A percentile compares a stretch with the other conserved stretches of the same genome.
phyloP scores from a whole-genome alignment of 441 rosid species.

The Rhodomyrtus psidioides region DNA sequence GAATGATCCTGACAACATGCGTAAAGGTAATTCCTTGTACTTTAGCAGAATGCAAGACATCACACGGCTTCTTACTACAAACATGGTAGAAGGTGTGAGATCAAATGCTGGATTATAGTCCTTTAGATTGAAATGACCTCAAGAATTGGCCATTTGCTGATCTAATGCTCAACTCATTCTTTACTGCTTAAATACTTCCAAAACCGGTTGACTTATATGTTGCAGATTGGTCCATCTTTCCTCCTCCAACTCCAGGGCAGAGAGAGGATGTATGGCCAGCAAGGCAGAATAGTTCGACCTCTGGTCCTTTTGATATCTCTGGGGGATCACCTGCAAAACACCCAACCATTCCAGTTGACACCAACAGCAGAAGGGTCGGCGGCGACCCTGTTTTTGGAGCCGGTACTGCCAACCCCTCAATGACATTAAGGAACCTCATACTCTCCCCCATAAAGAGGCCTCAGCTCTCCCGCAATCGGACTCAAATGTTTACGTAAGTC shows the following conservation, averaged over 20 bases:
- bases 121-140: neutral
- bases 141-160: neutral
- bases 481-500: slow-evolving; percentile 70
- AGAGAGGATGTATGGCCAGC: slow-evolving; percentile 86
- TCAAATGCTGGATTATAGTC: neutral
- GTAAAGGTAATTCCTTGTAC: slow-evolving; percentile 48
- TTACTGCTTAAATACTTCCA: slow-evolving; percentile 32
- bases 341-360: slow-evolving; percentile 39
- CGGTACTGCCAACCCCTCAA: slow-evolving; percentile 51
- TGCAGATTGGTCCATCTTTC: slow-evolving; percentile 77
- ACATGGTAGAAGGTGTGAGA: neutral
- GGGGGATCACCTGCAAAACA: slow-evolving; percentile 51
- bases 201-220: slow-evolving; percentile 62
- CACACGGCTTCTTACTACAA: neutral
- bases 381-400: slow-evolving; percentile 44
- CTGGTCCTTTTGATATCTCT: slow-evolving; percentile 66
- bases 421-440: slow-evolving; percentile 74
- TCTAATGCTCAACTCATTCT: neutral
- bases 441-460: slow-evolving; percentile 90
- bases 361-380: slow-evolving; percentile 48
- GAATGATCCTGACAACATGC: slow-evolving; percentile 48
- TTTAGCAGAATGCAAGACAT: neutral
- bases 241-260: slow-evolving; percentile 94
- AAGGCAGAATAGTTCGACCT: slow-evolving; percentile 64
- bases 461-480: slow-evolving; percentile 72